A percentile compares a stretch with the other conserved stretches of the same genome.
Evolutionary conservation across 306 rosid genomes (phyloP).

Genomic region (Pueraria montana): DNA sequence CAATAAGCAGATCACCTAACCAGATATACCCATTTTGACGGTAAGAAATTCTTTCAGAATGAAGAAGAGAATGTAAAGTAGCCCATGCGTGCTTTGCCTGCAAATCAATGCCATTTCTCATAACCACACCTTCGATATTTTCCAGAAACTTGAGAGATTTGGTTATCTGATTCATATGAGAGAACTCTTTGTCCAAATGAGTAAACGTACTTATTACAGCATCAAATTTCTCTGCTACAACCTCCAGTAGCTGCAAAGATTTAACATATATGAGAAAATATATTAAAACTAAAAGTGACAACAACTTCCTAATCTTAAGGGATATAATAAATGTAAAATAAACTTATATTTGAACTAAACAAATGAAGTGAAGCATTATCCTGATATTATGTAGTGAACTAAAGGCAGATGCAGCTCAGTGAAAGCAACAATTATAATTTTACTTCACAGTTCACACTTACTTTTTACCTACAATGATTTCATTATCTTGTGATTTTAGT

Average conservation of each 20-base stretch:
- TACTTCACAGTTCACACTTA: no score
- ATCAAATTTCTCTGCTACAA: slow-evolving; percentile 85
- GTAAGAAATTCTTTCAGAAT: slow-evolving; percentile 87
- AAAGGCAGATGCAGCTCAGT: slow-evolving; percentile 17
- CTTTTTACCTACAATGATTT: slow-evolving; percentile 27
- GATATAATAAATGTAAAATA: not conserved
- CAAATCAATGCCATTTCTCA: slow-evolving; percentile 74
- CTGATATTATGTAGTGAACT: slow-evolving; percentile 13
- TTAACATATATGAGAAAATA: slow-evolving; percentile 26
- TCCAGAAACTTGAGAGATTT: slow-evolving; percentile 81
- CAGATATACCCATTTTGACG: slow-evolving; percentile 90
- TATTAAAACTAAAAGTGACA: slow-evolving; percentile 37
- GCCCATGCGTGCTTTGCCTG: slow-evolving; percentile 84
- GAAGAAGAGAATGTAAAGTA: slow-evolving; percentile 94
- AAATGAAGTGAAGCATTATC: slow-evolving; percentile 24
- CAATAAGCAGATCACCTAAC: slow-evolving; percentile 95
- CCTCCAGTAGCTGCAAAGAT: slow-evolving; percentile 85
- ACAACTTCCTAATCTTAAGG: slow-evolving; percentile 20
- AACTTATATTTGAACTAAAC: slow-evolving; percentile 23
- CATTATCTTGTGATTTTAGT: slow-evolving; percentile 15
- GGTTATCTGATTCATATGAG: slow-evolving; percentile 80
- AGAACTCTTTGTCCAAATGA: slow-evolving; percentile 93
- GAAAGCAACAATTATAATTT: no score
- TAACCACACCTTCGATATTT: slow-evolving; percentile 67
- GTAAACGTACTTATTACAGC: slow-evolving; percentile 78